Evolutionary conservation across 805 yeast species (phyloP).

Genomic region (Nakazawaea wickerhamii): DNA sequence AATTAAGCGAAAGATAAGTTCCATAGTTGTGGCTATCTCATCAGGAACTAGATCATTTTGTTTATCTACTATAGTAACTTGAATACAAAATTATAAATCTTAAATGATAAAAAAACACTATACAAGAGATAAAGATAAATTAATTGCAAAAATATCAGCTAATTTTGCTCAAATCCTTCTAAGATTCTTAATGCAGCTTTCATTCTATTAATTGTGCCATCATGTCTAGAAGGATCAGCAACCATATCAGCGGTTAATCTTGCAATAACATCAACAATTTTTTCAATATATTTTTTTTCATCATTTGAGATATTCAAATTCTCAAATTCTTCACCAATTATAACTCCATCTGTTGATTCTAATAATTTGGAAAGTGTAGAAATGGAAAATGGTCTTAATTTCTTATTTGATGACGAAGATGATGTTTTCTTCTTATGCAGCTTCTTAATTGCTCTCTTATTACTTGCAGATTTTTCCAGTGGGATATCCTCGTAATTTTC

Average conservation of each 20-base stretch:
- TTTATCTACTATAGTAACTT: too few relatives aligned
- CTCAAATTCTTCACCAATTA: conserved; percentile 66
- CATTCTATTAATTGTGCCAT: conserved; percentile 73
- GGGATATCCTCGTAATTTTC: conserved; percentile 16
- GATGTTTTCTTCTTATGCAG: conserved; percentile 16
- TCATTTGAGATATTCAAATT: conserved; percentile 66
- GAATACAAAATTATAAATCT: too few relatives aligned
- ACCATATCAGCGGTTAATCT: conserved; percentile 89
- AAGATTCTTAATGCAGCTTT: conserved; percentile 78
- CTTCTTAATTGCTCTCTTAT: conserved; percentile 2
- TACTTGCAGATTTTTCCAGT: neutral
- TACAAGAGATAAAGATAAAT: neutral
- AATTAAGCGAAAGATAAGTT: too few relatives aligned
- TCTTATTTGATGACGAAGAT: conserved; percentile 16
- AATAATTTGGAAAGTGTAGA: conserved; percentile 44
- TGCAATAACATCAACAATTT: conserved; percentile 79
- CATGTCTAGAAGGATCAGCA: conserved; percentile 71
- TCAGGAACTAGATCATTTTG: too few relatives aligned
- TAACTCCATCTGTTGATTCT: conserved; percentile 56
- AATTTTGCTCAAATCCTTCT: conserved; percentile 60
- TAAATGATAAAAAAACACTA: too few relatives aligned
- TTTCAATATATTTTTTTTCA: conserved; percentile 76
- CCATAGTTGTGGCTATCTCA: too few relatives aligned
- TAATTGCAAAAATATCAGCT: neutral
- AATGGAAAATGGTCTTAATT: conserved; percentile 29